Base-by-base conservation (phyloP, 2,329 filamentous ascomycete genomes). In the Trichoderma oligosporum region DNA sequence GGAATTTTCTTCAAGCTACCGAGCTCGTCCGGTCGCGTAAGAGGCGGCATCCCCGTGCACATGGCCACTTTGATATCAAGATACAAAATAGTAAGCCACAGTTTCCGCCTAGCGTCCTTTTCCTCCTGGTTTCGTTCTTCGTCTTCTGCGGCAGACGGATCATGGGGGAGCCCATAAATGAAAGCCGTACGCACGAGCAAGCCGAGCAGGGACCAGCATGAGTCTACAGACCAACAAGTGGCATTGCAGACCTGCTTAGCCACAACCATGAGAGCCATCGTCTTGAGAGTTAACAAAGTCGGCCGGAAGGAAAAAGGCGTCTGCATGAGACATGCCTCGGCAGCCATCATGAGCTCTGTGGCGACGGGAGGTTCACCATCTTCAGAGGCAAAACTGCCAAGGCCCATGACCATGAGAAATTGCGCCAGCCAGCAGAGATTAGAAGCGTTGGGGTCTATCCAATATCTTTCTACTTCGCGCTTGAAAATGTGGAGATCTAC, bases 271-370 rank as follows among this genome's bases (percentile, higher is more conserved):
- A 73, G 61, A 14, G 65, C 64, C 9, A 72, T 56, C 1, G 66
- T 63, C 53, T 69, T 67, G 12, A 72, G 61, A 0, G 66, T 63
- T n/a, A 68, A 60, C 29, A 71, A 61, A 2, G 67, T 71, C 7
- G 71, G 71, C 2, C 70, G 69, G 46, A 71, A 71, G 66, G 72
- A 72, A 57, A 71, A 72, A 1, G 70, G 69, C 3, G 71, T 73
- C 61, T 73, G 70, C 66, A 71, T 70, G 4, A 73, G 63, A 31
- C 70, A 73, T 0, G 70, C 70, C 51, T 72, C 71, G 8, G 71
- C 67, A 3, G 69, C 71, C 65, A 72, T 68, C 68, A 72, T 70
- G 25, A 72, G 63, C 56, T 72, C 68, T 1, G 66, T 70, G 2
- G 69, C 70, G 16, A 66, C 62, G 22, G 67, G 66, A 11, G 69